Conservation (phyloP, 208 protist genomes). For the Leishmania guyanensis region DNA sequence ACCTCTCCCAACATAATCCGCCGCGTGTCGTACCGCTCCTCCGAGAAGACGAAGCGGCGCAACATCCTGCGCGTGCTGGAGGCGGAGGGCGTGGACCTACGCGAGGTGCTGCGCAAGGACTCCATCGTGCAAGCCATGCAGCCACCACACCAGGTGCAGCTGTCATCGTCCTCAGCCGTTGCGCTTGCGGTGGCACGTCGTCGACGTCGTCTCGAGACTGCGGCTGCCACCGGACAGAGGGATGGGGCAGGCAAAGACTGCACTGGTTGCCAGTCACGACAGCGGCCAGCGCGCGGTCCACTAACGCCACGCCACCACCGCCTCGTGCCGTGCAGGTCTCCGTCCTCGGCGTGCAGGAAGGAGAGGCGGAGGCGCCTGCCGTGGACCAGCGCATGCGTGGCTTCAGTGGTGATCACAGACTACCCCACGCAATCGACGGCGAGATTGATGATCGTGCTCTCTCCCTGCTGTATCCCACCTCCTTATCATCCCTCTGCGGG, state of each 20-base stretch:
- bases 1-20: slow-evolving; percentile 68
- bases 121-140: not conserved
- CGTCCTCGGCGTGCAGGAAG: not conserved
- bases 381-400: not conserved
- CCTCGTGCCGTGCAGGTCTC: not conserved
- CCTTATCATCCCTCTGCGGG: not conserved
- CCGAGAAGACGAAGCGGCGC: slow-evolving; percentile 39
- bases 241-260: not conserved
- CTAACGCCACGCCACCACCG: not conserved
- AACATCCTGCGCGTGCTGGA: slow-evolving; percentile 57
- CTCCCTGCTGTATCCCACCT: not conserved
- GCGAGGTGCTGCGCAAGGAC: slow-evolving; percentile 18
- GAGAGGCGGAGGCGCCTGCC: not conserved
- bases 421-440: slow-evolving; percentile 1
- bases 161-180: not conserved
- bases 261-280: not conserved
- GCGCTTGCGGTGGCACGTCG: not conserved
- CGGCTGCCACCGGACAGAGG: not conserved
- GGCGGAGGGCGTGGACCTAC: slow-evolving; percentile 43
- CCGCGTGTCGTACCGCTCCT: slow-evolving; percentile 63
- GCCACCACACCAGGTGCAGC: not conserved
- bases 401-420: not conserved
- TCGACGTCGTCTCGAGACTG: not conserved
- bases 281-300: not conserved
- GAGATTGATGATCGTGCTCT: slow-evolving; percentile 8